Evolutionary conservation across 2,329 filamentous ascomycete species (phyloP).

Genomic region (Domatiomyces catenatus): DNA sequence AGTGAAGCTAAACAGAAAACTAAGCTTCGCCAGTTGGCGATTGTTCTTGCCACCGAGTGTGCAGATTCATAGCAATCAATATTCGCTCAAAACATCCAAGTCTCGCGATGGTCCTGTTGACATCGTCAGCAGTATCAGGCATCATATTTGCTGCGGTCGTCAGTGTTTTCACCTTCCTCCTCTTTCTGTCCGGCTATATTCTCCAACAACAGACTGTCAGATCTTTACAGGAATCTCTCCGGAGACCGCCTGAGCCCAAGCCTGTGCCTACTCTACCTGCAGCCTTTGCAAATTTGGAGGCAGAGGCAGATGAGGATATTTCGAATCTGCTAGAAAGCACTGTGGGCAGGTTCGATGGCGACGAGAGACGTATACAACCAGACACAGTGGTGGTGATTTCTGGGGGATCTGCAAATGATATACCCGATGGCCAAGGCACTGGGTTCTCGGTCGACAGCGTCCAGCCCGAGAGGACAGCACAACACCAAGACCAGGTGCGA

Average conservation of each 20-base stretch:
- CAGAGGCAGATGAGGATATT: slow-evolving; percentile 4
- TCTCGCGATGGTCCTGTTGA: slow-evolving; percentile 29
- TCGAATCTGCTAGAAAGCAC: background rate
- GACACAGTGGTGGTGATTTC: background rate
- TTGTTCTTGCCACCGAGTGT: background rate
- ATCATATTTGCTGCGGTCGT: slow-evolving; percentile 38
- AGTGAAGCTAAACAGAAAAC: too few species aligned
- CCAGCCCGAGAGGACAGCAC: background rate
- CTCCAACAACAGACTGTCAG: slow-evolving; percentile 75
- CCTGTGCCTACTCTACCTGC: slow-evolving; percentile 19
- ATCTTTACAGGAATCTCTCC: slow-evolving; percentile 59
- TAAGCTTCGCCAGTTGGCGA: too few species aligned
- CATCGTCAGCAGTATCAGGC: slow-evolving; percentile 29
- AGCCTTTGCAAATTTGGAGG: slow-evolving; percentile 11
- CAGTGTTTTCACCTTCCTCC: slow-evolving; percentile 58
- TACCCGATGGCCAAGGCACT: background rate
- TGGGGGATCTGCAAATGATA: background rate
- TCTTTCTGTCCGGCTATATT: slow-evolving; percentile 77
- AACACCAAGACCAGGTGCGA: background rate
- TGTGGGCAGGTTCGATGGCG: background rate
- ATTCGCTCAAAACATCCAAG: background rate
- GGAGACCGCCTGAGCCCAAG: slow-evolving; percentile 28
- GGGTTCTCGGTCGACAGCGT: background rate
- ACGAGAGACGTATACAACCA: background rate
- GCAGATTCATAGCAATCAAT: background rate